A percentile compares a stretch with the other conserved stretches of the same genome.
Evolutionary conservation across 495 filamentous ascomycete species (phyloP).

Genomic region (Neurospora sp.): DNA sequence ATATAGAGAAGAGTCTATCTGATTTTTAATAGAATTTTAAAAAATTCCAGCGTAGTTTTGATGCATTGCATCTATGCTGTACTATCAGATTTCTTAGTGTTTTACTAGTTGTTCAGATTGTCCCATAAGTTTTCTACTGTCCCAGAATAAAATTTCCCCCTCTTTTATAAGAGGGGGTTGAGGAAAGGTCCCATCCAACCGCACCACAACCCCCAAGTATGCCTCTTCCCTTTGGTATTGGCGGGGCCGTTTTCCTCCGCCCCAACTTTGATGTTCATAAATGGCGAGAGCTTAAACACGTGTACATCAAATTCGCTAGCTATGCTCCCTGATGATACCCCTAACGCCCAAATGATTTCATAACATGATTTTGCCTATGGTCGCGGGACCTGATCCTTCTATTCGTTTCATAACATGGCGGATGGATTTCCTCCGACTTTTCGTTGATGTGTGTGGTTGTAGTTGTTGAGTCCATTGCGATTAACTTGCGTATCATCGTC

Average conservation of each 20-base stretch:
- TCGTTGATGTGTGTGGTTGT: neutral
- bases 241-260: slow-evolving; percentile 10
- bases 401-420: neutral
- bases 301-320: neutral
- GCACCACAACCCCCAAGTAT: neutral
- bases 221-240: neutral
- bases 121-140: too few relatives aligned
- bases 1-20: too few relatives aligned
- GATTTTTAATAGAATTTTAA: too few relatives aligned
- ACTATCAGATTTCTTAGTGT: too few relatives aligned
- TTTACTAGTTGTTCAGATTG: too few relatives aligned
- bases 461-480: neutral
- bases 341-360: neutral
- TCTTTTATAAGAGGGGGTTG: too few relatives aligned
- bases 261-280: neutral
- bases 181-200: too few relatives aligned
- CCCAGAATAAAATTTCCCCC: too few relatives aligned
- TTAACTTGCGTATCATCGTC: neutral
- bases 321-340: neutral
- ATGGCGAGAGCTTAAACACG: neutral
- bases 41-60: too few relatives aligned
- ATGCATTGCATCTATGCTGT: too few relatives aligned
- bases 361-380: neutral
- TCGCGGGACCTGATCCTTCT: neutral
- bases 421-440: neutral